phyloP scores from a whole-genome alignment of 495 filamentous ascomycete species.

The Daldinia concentrica region DNA sequence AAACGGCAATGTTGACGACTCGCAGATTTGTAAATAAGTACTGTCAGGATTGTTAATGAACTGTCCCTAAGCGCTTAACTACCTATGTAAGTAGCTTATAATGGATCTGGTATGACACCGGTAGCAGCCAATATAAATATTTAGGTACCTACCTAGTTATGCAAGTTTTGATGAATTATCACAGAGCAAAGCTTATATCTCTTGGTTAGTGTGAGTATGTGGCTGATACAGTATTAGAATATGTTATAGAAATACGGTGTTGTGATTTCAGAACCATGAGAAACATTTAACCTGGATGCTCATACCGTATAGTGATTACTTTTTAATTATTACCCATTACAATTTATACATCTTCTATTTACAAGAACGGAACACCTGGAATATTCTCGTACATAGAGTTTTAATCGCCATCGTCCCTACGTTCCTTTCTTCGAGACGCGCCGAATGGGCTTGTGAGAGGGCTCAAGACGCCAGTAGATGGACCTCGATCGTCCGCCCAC shows the following conservation, averaged over 20 bases:
- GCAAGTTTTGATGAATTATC: too few relatives aligned
- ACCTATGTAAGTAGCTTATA: neutral
- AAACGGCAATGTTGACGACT: constrained; percentile 9
- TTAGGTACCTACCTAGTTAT: too few relatives aligned
- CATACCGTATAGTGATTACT: neutral
- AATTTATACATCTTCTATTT: neutral
- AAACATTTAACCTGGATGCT: neutral
- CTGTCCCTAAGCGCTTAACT: neutral
- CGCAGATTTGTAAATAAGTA: constrained; percentile 47
- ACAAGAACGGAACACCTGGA: neutral
- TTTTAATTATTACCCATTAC: neutral
- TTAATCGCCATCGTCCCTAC: constrained; percentile 22
- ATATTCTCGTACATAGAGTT: neutral
- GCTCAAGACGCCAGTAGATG: constrained; percentile 41
- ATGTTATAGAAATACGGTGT: too few relatives aligned
- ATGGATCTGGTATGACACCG: too few relatives aligned
- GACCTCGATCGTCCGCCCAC: constrained; percentile 34
- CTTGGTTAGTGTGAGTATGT: too few relatives aligned
- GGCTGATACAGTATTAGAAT: too few relatives aligned
- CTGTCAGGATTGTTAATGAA: constrained; percentile 43
- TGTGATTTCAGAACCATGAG: neutral
- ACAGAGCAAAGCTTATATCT: too few relatives aligned
- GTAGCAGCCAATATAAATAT: too few relatives aligned
- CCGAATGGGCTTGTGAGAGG: constrained; percentile 41
- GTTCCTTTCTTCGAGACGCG: constrained; percentile 38